These are phyloP conservation scores for Deinandra increscens DNA, from an alignment of 129 eudicot genomes.

Conservation along the genomic window DNA sequence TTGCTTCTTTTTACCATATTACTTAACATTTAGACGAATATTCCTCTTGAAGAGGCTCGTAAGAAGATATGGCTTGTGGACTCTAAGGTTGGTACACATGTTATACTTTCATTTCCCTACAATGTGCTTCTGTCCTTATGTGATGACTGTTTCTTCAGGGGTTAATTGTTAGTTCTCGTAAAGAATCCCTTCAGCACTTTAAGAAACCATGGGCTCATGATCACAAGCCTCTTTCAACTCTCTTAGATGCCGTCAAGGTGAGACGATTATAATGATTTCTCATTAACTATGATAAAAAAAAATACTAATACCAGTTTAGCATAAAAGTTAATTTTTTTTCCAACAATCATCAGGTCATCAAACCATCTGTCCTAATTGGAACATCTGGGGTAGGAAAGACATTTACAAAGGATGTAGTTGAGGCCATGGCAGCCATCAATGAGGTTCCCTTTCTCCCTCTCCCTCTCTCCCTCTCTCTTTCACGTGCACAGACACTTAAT, in stretches of 20 bases:
- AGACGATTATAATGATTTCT: background rate
- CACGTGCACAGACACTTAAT: background rate
- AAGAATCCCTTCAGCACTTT: slow-evolving; percentile 85
- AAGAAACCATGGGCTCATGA: slow-evolving; percentile 98
- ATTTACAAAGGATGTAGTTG: slow-evolving; percentile 79
- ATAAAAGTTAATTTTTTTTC: background rate
- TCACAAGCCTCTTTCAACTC: slow-evolving; percentile 62
- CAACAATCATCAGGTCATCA: slow-evolving; percentile 50
- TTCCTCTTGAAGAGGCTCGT: slow-evolving; percentile 71
- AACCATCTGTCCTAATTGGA: slow-evolving; percentile 79
- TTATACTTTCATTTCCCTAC: background rate
- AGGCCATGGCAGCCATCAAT: slow-evolving; percentile 72
- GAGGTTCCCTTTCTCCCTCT: slow-evolving; percentile 36
- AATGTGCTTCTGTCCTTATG: slow-evolving; percentile 14
- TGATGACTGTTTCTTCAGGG: slow-evolving; percentile 52
- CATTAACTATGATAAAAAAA: background rate
- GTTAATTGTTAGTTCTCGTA: slow-evolving; percentile 69
- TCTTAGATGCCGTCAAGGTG: slow-evolving; percentile 80
- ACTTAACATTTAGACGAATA: slow-evolving; percentile 40
- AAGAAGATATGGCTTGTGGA: slow-evolving; percentile 90
- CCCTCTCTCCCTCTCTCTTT: background rate
- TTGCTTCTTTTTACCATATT: slow-evolving; percentile 9
- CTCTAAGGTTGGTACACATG: slow-evolving; percentile 56
- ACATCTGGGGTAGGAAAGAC: slow-evolving; percentile 84
- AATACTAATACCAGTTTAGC: background rate